Percentiles rank a stretch among this genome's conserved stretches.
These are phyloP conservation scores for Neofusicoccum parvum DNA, from an alignment of 2,329 filamentous ascomycete genomes.

Conservation along the genomic window DNA sequence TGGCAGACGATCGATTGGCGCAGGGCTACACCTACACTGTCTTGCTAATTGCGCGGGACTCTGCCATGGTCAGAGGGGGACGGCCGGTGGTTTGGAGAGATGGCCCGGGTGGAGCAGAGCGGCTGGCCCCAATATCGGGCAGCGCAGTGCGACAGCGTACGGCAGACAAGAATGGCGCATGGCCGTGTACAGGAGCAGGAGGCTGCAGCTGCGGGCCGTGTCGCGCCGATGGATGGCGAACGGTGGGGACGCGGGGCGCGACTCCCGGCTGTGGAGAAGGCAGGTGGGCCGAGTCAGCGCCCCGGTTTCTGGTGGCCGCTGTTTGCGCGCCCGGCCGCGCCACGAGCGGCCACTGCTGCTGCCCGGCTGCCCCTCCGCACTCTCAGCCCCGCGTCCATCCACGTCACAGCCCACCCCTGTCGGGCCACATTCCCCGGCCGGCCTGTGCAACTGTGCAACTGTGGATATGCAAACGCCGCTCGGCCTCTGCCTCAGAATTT, in stretches of 20 bases:
- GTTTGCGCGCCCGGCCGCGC: no score
- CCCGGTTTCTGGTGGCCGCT: neutral
- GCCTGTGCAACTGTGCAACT: neutral
- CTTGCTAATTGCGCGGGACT: conserved; percentile 24
- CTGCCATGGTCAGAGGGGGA: neutral
- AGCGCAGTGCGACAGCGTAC: neutral
- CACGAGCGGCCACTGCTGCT: neutral
- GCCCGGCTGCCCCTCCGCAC: neutral
- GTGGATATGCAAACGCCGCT: neutral
- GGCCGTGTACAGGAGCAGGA: no score
- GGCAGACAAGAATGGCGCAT: neutral
- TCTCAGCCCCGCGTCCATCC: conserved; percentile 10
- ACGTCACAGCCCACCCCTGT: neutral
- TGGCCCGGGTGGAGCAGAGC: conserved; percentile 3
- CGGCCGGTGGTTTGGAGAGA: neutral
- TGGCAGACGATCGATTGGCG: neutral
- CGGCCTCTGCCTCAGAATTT: neutral
- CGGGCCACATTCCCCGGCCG: no score
- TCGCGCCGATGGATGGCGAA: neutral
- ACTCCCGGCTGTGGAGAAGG: neutral
- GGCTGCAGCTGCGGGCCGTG: neutral
- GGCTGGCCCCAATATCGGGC: neutral
- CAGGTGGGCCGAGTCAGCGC: neutral
- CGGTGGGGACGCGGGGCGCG: conserved; percentile 3
- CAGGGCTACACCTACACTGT: conserved; percentile 25